Evolutionary conservation across 306 rosid species (phyloP), one percentile per base, ranked within the genome.

Genomic region (Acacia crassicarpa): DNA sequence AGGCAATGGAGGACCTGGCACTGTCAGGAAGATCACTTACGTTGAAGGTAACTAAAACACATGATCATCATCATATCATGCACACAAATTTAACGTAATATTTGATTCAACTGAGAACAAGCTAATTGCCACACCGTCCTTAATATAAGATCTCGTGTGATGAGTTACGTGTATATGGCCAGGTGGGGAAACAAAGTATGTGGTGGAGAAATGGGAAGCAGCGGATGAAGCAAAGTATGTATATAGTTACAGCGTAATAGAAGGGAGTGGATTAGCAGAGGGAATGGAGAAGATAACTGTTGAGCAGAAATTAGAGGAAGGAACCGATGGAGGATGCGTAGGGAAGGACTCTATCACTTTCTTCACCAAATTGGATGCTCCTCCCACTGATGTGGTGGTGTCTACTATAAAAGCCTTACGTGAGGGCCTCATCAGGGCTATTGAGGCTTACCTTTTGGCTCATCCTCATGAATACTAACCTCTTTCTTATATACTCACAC

Each of bases 1-100:
- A 82, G 97, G 94, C 62, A 69, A 76, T 82, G 94, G 94, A 66
- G 91, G 79, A 1, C 85, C 85, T 11, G 92, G 93, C 79, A 82
- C 91, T 79, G 78, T 87, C 81, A 92, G 89, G 87, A 92, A 86
- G 78, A 59, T 92, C 20, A 82, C 69, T 84, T 79, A 65, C 4
- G 44, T 75, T 38, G 81, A 85, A 35, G 40, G 40, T 35, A 35
- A 35, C 40, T 35, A 8, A 35, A 35, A 35, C 40, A 35, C 40
- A 35, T 35, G 0, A 35, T 35, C 40, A 35, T 35, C 40, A 35
- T 35, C 40, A 35, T 35, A 35, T 35, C 40, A 35, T 35, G 40
- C 40, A 35, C 40, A 35, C 40, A 35, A 35, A 35, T 35, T 35
- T 35, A 35, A 35, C 40, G 7, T 4, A 35, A 35, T 35, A 35